Conservation (phyloP, 345 rosid genomes). For the Mangifera indica region DNA sequence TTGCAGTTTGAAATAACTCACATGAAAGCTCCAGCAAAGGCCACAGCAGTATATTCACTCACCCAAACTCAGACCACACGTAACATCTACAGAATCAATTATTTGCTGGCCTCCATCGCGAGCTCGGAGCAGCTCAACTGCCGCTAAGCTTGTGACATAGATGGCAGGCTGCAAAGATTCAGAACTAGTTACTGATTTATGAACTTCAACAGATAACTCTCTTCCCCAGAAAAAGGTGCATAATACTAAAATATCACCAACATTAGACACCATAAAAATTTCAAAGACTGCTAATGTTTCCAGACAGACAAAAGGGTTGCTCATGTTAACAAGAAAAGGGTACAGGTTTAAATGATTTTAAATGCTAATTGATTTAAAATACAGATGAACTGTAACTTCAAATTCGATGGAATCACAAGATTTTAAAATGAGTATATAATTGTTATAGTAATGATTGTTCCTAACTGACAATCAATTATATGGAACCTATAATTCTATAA, state of each 20-base stretch:
- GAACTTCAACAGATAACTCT: neutral
- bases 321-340: neutral
- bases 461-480: neutral
- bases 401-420: neutral
- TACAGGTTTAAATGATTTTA: neutral
- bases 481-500: neutral
- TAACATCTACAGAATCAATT: constrained; percentile 87
- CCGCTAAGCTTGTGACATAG: constrained; percentile 97
- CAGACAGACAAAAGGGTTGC: neutral
- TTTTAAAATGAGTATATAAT: neutral
- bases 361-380: neutral
- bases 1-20: constrained; percentile 24
- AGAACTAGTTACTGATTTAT: constrained; percentile 7
- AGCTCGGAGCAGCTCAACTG: constrained; percentile 84
- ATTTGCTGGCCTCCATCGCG: constrained; percentile 84
- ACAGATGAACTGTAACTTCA: neutral
- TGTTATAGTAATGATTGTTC: neutral
- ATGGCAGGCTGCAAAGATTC: constrained; percentile 81
- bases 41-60: constrained; percentile 96
- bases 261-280: neutral
- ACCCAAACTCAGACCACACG: constrained; percentile 96
- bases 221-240: neutral
- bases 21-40: constrained; percentile 98
- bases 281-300: constrained; percentile 2
- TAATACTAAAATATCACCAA: neutral